Base-by-base conservation (phyloP, 2,329 filamentous ascomycete species). In the Xylariaceae sp. region DNA sequence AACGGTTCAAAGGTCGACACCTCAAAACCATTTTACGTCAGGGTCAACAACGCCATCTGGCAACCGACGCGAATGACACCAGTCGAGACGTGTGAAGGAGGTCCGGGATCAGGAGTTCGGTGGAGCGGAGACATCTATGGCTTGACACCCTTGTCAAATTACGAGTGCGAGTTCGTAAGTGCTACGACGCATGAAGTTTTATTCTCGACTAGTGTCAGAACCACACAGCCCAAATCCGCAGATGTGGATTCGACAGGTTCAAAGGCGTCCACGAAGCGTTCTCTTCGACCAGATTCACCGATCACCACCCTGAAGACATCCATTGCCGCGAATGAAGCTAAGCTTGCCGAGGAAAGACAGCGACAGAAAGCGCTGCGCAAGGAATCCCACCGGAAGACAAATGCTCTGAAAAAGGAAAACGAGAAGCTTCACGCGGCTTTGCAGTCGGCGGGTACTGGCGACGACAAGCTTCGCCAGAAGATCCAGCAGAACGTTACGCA, bases 11-110 rank as follows among this genome's bases (percentile, higher is more conserved):
- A 78, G 3, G 78, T 87, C 47, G 85, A 89, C 66, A 77, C 75
- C 53, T 77, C 80, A 32, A 90, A 89, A 65, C 88, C 87, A 5
- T 90, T 91, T 63, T 90, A 83, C 64, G 86, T 91, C 48, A 79
- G 83, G 55, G 81, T 92, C 57, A 91, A 92, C 67, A 85, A 89
- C 44, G 86, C 87, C 10, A 78, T 83, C 53, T 92, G 88, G 88
- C 87, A 87, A 62, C 87, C 87, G 1, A 88, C 86, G 11, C 79
- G 85, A 58, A 90, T 91, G 62, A 78, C 78, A 50, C 72, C 76
- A 30, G 69, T 79, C 48, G 64, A 68, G 17, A 60, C 58, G 43
- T 60, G 58, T 15, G 68, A 71, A 50, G 67, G 66, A 42, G 64
- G 66, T 54, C 71, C 58, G 18, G 55, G 55, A 18, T 60, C 62